Base-by-base conservation (phyloP, 2,329 filamentous ascomycete species). In the Immersiporthe knoxdaviesiana region DNA sequence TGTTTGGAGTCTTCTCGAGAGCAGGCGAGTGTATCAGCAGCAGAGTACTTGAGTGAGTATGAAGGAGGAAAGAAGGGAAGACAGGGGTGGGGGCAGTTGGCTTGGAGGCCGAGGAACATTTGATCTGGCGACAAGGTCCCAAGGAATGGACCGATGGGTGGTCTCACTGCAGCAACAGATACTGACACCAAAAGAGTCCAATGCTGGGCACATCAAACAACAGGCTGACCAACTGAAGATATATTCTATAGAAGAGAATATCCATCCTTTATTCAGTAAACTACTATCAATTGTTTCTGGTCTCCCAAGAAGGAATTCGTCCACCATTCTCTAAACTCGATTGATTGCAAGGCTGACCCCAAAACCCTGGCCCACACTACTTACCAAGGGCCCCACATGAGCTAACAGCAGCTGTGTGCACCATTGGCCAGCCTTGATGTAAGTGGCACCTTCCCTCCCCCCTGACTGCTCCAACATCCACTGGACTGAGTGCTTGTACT, bases 381-480 rank as follows among this genome's bases (percentile, higher is more conserved):
- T 37, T 60, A 63, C 3, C 44, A 37, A 61, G 18, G 11, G 62
- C 62, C 62, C 62, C 62, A 63, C 62, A 50, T 24, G 16, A 59
- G 56, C 56, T 59, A 32, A 30, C 18, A 21, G 37, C 10, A 6
- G 21, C 47, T 32, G 21, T 16, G 47, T 30, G 39, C 21, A 58
- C 44, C 8, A 67, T 67, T 67, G 65, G 65, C 41, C 56, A 62
- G 65, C 65, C 65, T 52, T 56, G 47, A 39, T 59, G 63, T 65
- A 65, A 65, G 63, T 65, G 63, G n/a, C n/a, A n/a, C n/a, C n/a
- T n/a, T n/a, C n/a, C n/a, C 37, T 52, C 41, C 41, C 18, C 21
- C 54, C 54, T 44, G 21, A 47, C 39, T 27, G 52, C 62, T 52
- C 8, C n/a, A 30, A 32, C 56, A 47, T n/a, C 30, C 32, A 21